Evolutionary conservation across 2,329 filamentous ascomycete species (phyloP).

Genomic region (Acrocalymma vagum): DNA sequence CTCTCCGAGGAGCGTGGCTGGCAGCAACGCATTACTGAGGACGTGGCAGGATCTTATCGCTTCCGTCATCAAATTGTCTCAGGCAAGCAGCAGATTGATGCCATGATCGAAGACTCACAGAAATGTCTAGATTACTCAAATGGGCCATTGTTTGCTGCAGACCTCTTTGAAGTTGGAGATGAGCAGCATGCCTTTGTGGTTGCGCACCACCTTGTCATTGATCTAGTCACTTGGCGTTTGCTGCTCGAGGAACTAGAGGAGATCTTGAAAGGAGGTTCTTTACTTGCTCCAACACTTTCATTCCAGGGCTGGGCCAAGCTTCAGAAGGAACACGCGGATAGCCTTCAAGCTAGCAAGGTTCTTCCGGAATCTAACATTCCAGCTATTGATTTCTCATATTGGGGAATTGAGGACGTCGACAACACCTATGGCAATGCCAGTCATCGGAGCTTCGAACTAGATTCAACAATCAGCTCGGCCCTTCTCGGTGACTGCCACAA

Average conservation of each 20-base stretch:
- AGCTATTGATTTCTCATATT: slow-evolving; percentile 45
- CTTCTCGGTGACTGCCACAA: slow-evolving; percentile 44
- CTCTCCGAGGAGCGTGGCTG: slow-evolving; percentile 31
- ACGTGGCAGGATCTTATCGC: slow-evolving; percentile 35
- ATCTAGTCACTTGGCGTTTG: slow-evolving; percentile 58
- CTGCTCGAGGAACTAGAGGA: slow-evolving; percentile 56
- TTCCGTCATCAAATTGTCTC: slow-evolving; percentile 31
- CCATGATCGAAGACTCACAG: slow-evolving; percentile 40
- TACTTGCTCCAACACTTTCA: slow-evolving; percentile 39
- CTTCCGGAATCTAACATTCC: slow-evolving; percentile 41
- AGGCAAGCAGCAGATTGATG: slow-evolving; percentile 33
- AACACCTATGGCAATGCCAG: slow-evolving; percentile 49
- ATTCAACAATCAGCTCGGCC: slow-evolving; percentile 31
- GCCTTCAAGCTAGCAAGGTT: slow-evolving; percentile 29
- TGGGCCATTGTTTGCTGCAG: slow-evolving; percentile 42
- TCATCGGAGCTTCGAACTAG: slow-evolving; percentile 41
- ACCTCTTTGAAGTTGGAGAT: slow-evolving; percentile 43
- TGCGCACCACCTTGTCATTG: slow-evolving; percentile 50
- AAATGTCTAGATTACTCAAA: slow-evolving; percentile 33
- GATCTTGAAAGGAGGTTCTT: slow-evolving; percentile 34
- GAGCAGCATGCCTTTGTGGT: slow-evolving; percentile 45
- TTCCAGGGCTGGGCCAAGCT: slow-evolving; percentile 52
- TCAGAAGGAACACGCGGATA: slow-evolving; percentile 45
- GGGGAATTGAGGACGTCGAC: slow-evolving; percentile 46
- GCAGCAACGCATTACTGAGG: slow-evolving; percentile 43